These are phyloP conservation scores for Solanum megistacrolobum DNA, from an alignment of 257 asterid genomes.

Conservation along the genomic window DNA sequence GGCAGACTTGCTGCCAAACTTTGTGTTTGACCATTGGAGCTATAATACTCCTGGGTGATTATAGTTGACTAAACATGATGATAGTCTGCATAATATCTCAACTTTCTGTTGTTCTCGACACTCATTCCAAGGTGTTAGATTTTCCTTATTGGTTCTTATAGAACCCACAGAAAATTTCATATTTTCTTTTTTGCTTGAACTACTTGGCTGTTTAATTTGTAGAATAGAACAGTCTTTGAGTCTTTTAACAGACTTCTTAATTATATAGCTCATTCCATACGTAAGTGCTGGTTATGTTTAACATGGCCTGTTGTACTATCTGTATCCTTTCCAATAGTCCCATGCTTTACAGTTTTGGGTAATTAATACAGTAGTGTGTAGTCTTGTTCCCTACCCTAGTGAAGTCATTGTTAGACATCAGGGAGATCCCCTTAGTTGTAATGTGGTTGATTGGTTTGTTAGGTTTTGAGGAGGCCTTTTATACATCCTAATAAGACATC, in stretches of 20 bases:
- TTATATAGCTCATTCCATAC: background rate
- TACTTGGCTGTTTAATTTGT: background rate
- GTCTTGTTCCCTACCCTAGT: background rate
- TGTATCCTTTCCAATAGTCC: background rate
- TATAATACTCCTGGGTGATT: background rate
- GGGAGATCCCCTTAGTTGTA: too few relatives aligned
- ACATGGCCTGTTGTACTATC: background rate
- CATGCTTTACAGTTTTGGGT: background rate
- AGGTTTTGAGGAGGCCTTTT: background rate
- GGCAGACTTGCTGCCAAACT: background rate
- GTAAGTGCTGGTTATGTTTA: background rate
- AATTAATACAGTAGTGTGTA: background rate
- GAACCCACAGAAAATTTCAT: background rate
- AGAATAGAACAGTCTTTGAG: background rate
- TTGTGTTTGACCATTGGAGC: background rate
- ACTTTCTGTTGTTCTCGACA: background rate
- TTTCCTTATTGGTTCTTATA: background rate
- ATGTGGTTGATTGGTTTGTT: too few relatives aligned
- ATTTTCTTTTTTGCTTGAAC: background rate
- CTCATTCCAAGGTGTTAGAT: background rate
- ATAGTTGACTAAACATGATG: background rate
- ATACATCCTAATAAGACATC: background rate
- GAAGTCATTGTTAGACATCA: too few relatives aligned
- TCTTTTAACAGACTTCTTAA: background rate
- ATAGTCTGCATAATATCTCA: background rate